A percentile compares a stretch with the other conserved stretches of the same genome.
These are phyloP conservation scores for Magnusiomyces magnusii DNA, from an alignment of 1,139 yeast species.

Conservation along the genomic window DNA sequence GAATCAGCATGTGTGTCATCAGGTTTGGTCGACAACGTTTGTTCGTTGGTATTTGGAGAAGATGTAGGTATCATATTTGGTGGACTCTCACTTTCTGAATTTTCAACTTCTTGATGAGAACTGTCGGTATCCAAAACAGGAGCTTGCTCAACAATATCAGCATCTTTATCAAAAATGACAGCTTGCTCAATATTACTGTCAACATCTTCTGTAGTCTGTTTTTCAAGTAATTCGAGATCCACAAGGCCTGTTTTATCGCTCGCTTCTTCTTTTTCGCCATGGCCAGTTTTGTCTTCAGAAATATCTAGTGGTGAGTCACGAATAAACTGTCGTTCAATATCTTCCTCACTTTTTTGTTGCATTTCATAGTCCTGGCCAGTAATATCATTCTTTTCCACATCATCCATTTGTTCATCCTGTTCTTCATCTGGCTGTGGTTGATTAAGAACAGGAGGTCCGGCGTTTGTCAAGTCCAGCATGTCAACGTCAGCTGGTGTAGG, in stretches of 20 bases:
- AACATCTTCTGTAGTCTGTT: neutral
- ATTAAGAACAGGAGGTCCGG: neutral
- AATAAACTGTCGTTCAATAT: neutral
- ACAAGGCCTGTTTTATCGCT: neutral
- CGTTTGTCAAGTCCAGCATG: neutral
- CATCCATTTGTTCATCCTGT: neutral
- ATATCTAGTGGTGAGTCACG: neutral
- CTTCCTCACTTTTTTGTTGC: neutral
- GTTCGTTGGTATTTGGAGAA: too few relatives aligned
- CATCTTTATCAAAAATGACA: neutral
- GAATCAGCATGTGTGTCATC: neutral
- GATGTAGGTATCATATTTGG: too few relatives aligned
- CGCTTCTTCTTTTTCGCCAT: neutral
- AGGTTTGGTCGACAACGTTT: neutral
- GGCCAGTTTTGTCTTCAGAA: neutral
- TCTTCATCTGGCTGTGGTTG: too few relatives aligned
- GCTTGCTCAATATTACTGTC: neutral
- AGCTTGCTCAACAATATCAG: too few relatives aligned
- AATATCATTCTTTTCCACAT: neutral
- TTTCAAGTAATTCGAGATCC: neutral
- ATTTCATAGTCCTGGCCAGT: neutral
- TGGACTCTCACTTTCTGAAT: too few relatives aligned
- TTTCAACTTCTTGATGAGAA: too few relatives aligned
- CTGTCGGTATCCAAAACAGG: too few relatives aligned
- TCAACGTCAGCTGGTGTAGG: neutral